Conservation (phyloP, 176 grass and related monocot species). For the Carex cristatella region DNA sequence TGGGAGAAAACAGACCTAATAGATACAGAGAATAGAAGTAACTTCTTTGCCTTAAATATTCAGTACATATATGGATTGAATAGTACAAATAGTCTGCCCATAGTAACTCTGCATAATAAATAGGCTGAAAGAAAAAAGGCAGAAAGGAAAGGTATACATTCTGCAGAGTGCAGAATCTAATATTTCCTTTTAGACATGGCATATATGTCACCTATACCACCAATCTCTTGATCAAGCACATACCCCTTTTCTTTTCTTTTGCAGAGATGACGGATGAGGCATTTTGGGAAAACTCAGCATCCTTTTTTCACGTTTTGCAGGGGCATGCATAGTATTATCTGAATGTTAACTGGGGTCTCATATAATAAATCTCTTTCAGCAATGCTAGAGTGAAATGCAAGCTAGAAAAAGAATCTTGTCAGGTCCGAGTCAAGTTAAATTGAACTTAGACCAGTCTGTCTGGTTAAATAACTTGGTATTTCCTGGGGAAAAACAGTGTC, state of each 20-base stretch:
- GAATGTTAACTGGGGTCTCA: neutral
- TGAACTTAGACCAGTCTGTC: neutral
- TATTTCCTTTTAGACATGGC: neutral
- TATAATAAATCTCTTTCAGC: neutral
- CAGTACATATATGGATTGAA: neutral
- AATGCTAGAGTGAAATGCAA: neutral
- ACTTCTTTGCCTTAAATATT: neutral
- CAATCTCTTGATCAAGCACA: neutral
- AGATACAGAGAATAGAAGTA: neutral
- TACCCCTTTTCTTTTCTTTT: neutral
- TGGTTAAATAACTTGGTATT: neutral
- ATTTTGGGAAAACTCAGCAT: neutral
- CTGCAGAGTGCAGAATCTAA: neutral
- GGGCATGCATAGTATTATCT: neutral
- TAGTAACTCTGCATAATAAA: neutral
- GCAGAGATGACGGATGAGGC: neutral
- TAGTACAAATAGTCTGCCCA: neutral
- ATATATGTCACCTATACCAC: neutral
- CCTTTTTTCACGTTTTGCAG: neutral
- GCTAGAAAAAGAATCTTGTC: neutral
- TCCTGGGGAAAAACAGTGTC: neutral
- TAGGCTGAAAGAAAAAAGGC: neutral
- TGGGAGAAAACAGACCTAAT: slow-evolving; percentile 45
- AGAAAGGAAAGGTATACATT: neutral
- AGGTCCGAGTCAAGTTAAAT: neutral